Evolutionary conservation across 106 monocot species (phyloP), one percentile per base, ranked within the genome.

Genomic region (Alisma plantagoaquatica): DNA sequence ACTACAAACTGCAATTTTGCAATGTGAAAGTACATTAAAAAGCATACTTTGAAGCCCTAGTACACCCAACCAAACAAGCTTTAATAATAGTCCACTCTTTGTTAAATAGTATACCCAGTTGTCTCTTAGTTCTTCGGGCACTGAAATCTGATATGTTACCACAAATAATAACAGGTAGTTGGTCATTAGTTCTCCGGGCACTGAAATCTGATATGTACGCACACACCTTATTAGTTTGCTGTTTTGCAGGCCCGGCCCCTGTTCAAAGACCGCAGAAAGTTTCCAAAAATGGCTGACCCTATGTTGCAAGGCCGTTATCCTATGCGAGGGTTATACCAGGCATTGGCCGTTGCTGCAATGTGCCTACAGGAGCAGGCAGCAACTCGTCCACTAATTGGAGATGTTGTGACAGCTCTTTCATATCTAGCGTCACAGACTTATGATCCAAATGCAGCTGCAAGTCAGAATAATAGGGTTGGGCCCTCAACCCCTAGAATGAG

Each of bases 351-450:
- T 25, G 92, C 92, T 1, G 92, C 92, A 30, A 92, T 92, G 92
- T 92, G 92, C 52, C 68, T 92, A 47, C 92, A 92, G 63, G 92
- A 92, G 61, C 79, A 92, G 57, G 92, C 92, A 35, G 71, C 79
- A 24, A 83, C 79, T 23, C 51, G 92, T 6, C 92, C 92, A 51
- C 69, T 86, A 2, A 87, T 92, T 22, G 86, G 82, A 7, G 92
- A 92, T 51, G 82, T 92, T 27, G 86, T 87, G 12, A 87, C 86
- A 5, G 92, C 92, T 16, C 76, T 92, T 16, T 75, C 82, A 19
- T 92, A 86, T 51, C 65, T 92, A 16, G 92, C 86, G 38, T 83
- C 82, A 29, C 86, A 92, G 60, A 71, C 59, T 9, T 92, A 74
- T 56, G 86, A 87, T 65, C 79, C 76, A 32, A 91, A 78, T 66